Base-by-base conservation (phyloP, 2,329 filamentous ascomycete genomes). In the Trematosphaeria pertusa region DNA sequence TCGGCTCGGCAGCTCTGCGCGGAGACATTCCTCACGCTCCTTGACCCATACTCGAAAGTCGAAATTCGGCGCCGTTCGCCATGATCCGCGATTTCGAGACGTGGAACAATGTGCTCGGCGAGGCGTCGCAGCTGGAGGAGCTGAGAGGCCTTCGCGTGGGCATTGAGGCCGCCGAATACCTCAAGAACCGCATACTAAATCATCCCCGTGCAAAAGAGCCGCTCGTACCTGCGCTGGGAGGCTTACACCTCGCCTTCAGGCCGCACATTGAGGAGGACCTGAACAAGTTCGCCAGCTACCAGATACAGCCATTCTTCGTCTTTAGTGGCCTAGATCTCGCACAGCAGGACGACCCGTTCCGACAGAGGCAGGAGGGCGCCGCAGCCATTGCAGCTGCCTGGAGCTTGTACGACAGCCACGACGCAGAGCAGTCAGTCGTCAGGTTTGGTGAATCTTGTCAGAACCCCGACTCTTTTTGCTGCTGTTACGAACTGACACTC, bases 91-190 rank as follows among this genome's bases (percentile, higher is more conserved):
- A 73, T 49, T 78, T 85, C 65, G 81, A 83, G 59, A 78, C 79
- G 60, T 86, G 82, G 82, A 79, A 76, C 44, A 73, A 73, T 56
- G 73, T 71, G 62, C 76, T 83, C 56, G 74, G 76, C 52, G 77
- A 80, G 66, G 81, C 78, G 37, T 82, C 85, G 60, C 78, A 85
- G 48, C 73, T 95, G 58, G 80, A 86, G 50, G 83, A 89, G 53
- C 80, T 97, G 60, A 84, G 88, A 66, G 87, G 87, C 68, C 84
- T 84, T 50, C 82, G 87, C 43, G 82, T 97, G 62, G 92, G 87
- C 56, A 86, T 97, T 64, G 92, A 97, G 77, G 94, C 93, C 45
- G 87, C 89, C 42, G 88, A 95, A 73, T 97, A 94, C 72, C 83
- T 99, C 55, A 82, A 87, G 70, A 59, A 57, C 38, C 85, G 86